Evolutionary conservation across 2,329 filamentous ascomycete genomes (phyloP).

Genomic region (Xylaria arbuscula): DNA sequence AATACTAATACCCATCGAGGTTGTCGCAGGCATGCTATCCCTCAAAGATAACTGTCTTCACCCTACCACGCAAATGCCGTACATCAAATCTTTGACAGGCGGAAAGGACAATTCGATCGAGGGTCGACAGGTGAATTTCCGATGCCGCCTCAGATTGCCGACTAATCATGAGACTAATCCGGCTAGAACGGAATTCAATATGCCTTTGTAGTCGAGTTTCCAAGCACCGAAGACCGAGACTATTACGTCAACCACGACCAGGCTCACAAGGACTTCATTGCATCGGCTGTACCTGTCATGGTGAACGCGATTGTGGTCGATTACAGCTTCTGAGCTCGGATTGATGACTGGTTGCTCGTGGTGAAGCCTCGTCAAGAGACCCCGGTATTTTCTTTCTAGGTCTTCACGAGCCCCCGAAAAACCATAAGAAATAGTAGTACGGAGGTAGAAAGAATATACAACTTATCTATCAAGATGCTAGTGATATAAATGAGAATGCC

Average conservation of each 20-base stretch:
- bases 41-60: conserved; percentile 70
- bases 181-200: conserved; percentile 55
- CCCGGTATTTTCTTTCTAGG: no score
- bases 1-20: conserved; percentile 13
- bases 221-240: conserved; percentile 53
- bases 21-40: conserved; percentile 61
- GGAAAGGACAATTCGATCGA: conserved; percentile 72
- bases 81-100: conserved; percentile 68
- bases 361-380: no score
- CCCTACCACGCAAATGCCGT: conserved; percentile 67
- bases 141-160: not conserved
- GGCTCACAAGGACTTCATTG: conserved; percentile 54
- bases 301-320: conserved; percentile 56
- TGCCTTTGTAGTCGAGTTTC: conserved; percentile 57
- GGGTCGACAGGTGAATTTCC: conserved; percentile 64
- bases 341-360: no score
- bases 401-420: no score
- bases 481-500: no score
- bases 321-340: conserved; percentile 40
- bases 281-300: conserved; percentile 48
- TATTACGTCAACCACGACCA: conserved; percentile 57
- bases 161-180: conserved; percentile 20
- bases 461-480: no score
- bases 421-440: no score
- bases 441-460: no score